phyloP scores from a whole-genome alignment of 306 rosid genomes.

The Cotoneaster glaucophyllus region DNA sequence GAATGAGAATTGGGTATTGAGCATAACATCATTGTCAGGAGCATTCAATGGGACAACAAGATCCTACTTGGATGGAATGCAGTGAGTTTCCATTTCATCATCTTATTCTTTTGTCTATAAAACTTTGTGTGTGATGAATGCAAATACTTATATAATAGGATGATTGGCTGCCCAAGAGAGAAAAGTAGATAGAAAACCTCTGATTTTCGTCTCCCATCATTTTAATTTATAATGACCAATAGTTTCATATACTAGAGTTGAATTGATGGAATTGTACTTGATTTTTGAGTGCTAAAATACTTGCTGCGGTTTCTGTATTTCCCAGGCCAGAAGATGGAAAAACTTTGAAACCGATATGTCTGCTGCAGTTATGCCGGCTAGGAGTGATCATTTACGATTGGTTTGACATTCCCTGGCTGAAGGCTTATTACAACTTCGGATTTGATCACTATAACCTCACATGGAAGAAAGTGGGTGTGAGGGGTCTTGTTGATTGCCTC shows the following conservation, averaged over 20 bases:
- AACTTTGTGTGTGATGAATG: not conserved
- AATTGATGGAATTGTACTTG: too few species aligned
- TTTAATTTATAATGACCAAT: not conserved
- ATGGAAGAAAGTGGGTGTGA: constrained; percentile 68
- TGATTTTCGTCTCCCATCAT: not conserved
- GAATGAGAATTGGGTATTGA: constrained; percentile 77
- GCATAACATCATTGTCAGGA: constrained; percentile 83
- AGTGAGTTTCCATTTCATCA: constrained; percentile 48
- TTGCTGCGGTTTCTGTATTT: constrained; percentile 16
- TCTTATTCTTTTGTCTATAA: not conserved
- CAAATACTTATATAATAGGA: not conserved
- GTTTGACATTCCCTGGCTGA: constrained; percentile 81
- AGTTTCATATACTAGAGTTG: not conserved
- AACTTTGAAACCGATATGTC: constrained; percentile 64
- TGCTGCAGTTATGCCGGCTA: constrained; percentile 77
- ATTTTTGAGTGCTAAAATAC: constrained; percentile 14
- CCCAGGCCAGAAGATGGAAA: constrained; percentile 86
- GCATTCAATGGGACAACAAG: constrained; percentile 98
- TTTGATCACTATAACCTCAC: constrained; percentile 88
- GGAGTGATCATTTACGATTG: constrained; percentile 89
- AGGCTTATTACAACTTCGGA: constrained; percentile 84
- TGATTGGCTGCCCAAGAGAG: not conserved
- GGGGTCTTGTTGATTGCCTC: constrained; percentile 76
- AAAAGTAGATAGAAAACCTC: not conserved
- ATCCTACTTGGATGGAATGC: constrained; percentile 89